Conservation (phyloP, 1,284 basidiomycete species). For the Cronartium quercuum region DNA sequence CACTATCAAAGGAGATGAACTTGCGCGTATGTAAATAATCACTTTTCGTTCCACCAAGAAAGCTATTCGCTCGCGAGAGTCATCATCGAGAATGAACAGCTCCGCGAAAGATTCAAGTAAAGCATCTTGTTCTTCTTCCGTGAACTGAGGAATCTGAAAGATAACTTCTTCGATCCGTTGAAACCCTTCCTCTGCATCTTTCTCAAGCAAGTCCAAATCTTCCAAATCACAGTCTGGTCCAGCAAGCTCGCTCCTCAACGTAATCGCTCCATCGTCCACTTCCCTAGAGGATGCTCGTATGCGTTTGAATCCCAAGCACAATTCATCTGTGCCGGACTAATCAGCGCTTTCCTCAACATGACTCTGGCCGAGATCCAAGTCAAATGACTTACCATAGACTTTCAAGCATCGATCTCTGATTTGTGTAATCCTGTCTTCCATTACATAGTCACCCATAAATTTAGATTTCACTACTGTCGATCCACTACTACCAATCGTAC, state of each 20-base stretch:
- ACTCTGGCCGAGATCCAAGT: not conserved
- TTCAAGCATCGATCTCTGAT: constrained; percentile 67
- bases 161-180: constrained; percentile 20
- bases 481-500: not conserved
- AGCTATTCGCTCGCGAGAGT: constrained; percentile 22
- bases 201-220: constrained; percentile 26
- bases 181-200: constrained; percentile 35
- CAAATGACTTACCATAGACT: constrained; percentile 58
- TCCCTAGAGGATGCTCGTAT: constrained; percentile 5
- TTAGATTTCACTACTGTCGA: constrained; percentile 52
- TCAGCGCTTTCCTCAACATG: not conserved
- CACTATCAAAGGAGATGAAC: no score
- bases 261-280: constrained; percentile 20
- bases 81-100: constrained; percentile 22
- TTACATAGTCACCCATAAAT: constrained; percentile 72
- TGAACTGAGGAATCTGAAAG: not conserved
- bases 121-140: not conserved
- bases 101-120: constrained; percentile 12
- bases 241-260: constrained; percentile 7
- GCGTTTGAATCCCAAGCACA: constrained; percentile 10
- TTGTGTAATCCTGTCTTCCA: constrained; percentile 66
- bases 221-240: constrained; percentile 18
- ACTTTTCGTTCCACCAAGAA: constrained; percentile 36
- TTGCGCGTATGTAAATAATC: not conserved
- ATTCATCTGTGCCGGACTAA: constrained; percentile 6